Conservation (phyloP, 495 filamentous ascomycete species). For the Penicillium bialowiezense region DNA sequence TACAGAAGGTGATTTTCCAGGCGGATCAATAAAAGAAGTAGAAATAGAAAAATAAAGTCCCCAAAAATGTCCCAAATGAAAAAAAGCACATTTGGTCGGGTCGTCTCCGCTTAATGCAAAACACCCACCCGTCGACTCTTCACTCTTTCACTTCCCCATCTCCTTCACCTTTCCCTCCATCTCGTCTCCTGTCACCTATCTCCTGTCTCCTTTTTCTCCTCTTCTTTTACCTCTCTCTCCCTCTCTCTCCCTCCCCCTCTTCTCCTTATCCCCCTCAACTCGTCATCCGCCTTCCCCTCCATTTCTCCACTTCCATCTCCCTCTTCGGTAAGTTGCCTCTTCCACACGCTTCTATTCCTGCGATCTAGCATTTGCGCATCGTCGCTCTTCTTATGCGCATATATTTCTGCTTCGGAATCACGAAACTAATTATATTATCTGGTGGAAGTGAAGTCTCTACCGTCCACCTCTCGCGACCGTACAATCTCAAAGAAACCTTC, state of each 20-base stretch:
- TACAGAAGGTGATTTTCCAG: conserved; percentile 75
- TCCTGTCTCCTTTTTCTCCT: conserved; percentile 20
- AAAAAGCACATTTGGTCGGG: conserved; percentile 3
- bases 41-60: background rate
- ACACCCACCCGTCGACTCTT: conserved; percentile 22
- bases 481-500: conserved; percentile 12
- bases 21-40: conserved; percentile 38
- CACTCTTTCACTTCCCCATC: conserved; percentile 23
- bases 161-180: conserved; percentile 7
- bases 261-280: conserved; percentile 19
- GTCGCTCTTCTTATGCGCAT: background rate
- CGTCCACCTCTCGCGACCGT: conserved; percentile 7
- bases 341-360: background rate
- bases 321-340: conserved; percentile 23
- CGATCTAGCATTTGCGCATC: background rate
- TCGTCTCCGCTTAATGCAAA: conserved; percentile 22
- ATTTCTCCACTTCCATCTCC: conserved; percentile 32
- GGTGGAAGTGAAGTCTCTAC: conserved; percentile 5
- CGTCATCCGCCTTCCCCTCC: conserved; percentile 20
- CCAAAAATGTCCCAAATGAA: background rate
- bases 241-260: conserved; percentile 16
- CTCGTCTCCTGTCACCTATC: conserved; percentile 21
- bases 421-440: conserved; percentile 2
- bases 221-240: conserved; percentile 4
- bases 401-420: background rate